phyloP scores from a whole-genome alignment of 2,329 filamentous ascomycete genomes.

The Clarireedia hainanense region DNA sequence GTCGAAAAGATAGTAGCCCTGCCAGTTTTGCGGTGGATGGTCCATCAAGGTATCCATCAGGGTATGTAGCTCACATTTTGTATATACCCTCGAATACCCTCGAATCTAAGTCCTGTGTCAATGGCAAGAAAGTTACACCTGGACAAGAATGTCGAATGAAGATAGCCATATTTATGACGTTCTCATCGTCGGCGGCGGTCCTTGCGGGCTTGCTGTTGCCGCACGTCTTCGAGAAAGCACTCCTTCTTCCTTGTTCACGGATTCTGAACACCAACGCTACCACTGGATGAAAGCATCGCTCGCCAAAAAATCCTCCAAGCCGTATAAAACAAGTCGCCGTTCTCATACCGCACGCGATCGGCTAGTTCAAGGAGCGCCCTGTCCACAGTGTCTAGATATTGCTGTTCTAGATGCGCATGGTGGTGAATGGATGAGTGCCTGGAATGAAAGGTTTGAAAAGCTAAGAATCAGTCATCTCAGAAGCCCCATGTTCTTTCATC shows the following conservation, averaged over 20 bases:
- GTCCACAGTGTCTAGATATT: conserved; percentile 31
- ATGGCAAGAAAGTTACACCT: not conserved
- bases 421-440: conserved; percentile 59
- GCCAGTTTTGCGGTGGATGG: not conserved
- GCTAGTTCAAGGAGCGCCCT: conserved; percentile 16
- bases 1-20: too few relatives aligned
- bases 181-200: conserved; percentile 56
- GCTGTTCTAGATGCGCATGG: conserved; percentile 61
- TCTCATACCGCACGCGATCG: conserved; percentile 31
- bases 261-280: conserved; percentile 73
- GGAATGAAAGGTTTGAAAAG: conserved; percentile 60
- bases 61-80: conserved; percentile 4
- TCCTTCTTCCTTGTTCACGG: conserved; percentile 73
- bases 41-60: conserved; percentile 11
- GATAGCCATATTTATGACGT: conserved; percentile 48
- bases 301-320: conserved; percentile 37
- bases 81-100: not conserved
- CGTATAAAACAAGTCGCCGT: conserved; percentile 26
- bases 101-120: not conserved
- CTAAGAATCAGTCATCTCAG: conserved; percentile 65
- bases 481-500: conserved; percentile 78
- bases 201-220: conserved; percentile 66
- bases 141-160: conserved; percentile 7
- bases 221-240: conserved; percentile 64
- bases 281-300: conserved; percentile 60